A percentile compares a stretch with the other conserved stretches of the same genome.
Evolutionary conservation across 2,329 filamentous ascomycete species (phyloP).

Genomic region (Apiospora koreana): DNA sequence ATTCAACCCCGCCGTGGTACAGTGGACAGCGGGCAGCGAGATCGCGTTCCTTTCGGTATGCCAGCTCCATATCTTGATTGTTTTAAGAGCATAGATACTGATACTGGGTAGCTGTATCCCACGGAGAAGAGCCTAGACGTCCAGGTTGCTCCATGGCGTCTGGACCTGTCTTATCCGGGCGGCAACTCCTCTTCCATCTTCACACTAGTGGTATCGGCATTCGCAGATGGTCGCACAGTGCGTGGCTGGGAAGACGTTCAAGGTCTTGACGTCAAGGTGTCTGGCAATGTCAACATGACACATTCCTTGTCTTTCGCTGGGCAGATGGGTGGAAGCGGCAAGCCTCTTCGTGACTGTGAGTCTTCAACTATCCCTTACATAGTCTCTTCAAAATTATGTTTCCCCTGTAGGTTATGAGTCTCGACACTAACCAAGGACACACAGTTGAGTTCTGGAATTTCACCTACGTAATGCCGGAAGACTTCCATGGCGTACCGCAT

Average conservation of each 20-base stretch:
- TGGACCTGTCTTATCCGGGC: slow-evolving; percentile 55
- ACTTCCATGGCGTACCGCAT: slow-evolving; percentile 9
- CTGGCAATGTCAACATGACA: slow-evolving; percentile 43
- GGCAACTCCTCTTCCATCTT: slow-evolving; percentile 52
- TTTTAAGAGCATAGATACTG: not conserved
- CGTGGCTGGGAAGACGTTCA: slow-evolving; percentile 47
- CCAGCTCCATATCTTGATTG: not conserved
- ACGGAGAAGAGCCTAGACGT: slow-evolving; percentile 42
- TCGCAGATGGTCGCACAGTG: slow-evolving; percentile 44
- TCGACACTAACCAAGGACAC: not conserved
- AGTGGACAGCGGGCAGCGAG: slow-evolving; percentile 52
- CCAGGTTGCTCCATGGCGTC: slow-evolving; percentile 39
- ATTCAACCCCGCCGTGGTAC: slow-evolving; percentile 61
- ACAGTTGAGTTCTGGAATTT: slow-evolving; percentile 42
- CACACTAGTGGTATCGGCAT: slow-evolving; percentile 50
- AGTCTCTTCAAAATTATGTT: no score
- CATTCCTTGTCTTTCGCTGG: slow-evolving; percentile 47
- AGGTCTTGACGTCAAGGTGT: slow-evolving; percentile 46
- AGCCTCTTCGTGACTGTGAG: slow-evolving; percentile 34
- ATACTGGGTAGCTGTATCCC: slow-evolving; percentile 36
- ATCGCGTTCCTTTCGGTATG: slow-evolving; percentile 34
- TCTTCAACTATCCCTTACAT: not conserved
- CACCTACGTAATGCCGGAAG: slow-evolving; percentile 18
- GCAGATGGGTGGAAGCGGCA: slow-evolving; percentile 33
- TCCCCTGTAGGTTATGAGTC: no score